Conservation (phyloP, 352 stramenopile species). For the Plasmopara viticola region DNA sequence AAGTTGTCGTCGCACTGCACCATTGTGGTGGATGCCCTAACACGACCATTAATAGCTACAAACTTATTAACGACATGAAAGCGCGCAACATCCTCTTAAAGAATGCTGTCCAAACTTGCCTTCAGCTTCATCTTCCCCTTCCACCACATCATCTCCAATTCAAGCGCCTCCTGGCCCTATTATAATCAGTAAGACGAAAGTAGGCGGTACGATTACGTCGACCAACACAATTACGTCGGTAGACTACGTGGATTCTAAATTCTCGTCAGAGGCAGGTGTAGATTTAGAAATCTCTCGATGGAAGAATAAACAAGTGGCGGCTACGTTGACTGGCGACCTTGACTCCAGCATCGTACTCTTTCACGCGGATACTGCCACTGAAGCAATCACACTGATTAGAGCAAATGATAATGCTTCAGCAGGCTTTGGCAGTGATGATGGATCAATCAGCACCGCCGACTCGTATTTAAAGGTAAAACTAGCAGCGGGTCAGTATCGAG, state of each 20-base stretch:
- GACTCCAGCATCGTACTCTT: constrained; percentile 63
- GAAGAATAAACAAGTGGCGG: constrained; percentile 27
- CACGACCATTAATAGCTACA: constrained; percentile 61
- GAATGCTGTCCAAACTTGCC: constrained; percentile 23
- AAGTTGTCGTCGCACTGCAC: constrained; percentile 63
- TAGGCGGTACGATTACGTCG: constrained; percentile 62
- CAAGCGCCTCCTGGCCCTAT: constrained; percentile 12
- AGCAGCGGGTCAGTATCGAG: constrained; percentile 38
- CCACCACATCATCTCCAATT: constrained; percentile 16
- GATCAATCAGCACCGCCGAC: constrained; percentile 46
- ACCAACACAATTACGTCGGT: constrained; percentile 47
- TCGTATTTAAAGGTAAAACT: constrained; percentile 46
- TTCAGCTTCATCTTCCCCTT: constrained; percentile 10
- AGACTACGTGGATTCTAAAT: constrained; percentile 58
- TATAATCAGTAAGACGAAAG: constrained; percentile 19
- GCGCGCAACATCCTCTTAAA: constrained; percentile 34
- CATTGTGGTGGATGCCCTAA: constrained; percentile 81
- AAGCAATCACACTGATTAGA: constrained; percentile 11
- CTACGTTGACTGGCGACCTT: constrained; percentile 54
- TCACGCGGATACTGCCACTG: constrained; percentile 23
- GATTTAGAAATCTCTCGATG: constrained; percentile 66
- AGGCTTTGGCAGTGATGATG: constrained; percentile 40
- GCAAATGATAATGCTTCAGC: constrained; percentile 41
- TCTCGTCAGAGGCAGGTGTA: constrained; percentile 33
- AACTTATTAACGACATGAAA: constrained; percentile 50